These are phyloP conservation scores for Entelexis paramagnoliae DNA, from an alignment of 1,139 yeast species.

Conservation along the genomic window DNA sequence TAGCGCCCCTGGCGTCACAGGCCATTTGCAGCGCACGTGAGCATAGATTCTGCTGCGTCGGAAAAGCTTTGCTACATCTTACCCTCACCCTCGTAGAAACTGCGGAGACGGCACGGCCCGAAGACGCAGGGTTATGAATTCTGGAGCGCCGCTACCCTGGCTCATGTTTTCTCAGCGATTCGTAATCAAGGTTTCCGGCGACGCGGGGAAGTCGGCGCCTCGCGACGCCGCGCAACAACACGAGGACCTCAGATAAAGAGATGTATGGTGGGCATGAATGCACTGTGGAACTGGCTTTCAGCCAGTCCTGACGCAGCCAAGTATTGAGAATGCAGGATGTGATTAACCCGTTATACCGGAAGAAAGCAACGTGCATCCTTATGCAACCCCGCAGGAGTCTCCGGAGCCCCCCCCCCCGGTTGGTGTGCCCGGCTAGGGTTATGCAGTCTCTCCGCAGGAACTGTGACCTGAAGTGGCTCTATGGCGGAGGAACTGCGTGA, in stretches of 20 bases:
- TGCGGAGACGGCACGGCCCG: background rate
- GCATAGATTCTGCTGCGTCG: background rate
- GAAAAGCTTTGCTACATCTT: background rate
- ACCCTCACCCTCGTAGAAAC: background rate
- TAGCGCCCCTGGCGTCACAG: no score
- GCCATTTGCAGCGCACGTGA: background rate
- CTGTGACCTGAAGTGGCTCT: background rate
- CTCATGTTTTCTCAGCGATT: no score
- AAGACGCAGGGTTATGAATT: background rate
- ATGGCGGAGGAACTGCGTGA: background rate
- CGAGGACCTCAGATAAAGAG: no score
- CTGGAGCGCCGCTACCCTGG: background rate
- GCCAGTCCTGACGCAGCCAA: background rate
- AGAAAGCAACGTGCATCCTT: background rate
- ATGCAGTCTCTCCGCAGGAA: background rate
- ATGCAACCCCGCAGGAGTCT: slow-evolving; percentile 1
- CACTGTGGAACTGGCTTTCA: no score
- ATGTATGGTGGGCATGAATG: no score
- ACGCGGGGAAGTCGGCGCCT: background rate
- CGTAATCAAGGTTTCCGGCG: background rate
- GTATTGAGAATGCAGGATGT: background rate
- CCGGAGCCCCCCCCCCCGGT: background rate
- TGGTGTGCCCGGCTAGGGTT: background rate
- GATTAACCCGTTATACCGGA: background rate
- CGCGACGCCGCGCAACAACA: no score